Base-by-base conservation (phyloP, 805 yeast genomes). In the Sugiyamaella smithiae region DNA sequence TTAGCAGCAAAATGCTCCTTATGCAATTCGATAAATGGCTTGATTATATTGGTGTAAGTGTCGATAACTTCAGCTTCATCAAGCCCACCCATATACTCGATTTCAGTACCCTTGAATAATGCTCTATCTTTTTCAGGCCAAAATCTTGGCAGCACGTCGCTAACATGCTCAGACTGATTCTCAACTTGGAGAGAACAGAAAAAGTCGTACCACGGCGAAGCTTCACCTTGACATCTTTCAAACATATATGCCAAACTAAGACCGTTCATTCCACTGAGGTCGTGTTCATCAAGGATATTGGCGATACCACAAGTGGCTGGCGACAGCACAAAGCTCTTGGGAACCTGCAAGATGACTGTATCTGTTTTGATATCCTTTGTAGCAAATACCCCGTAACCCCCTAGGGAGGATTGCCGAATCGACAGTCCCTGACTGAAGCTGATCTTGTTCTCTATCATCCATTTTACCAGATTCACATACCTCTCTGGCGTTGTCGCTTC, bases 151-250 rank as follows among this genome's bases (percentile, higher is more conserved):
- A 95, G 90, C 16, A 8, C 19, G n/a, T 41, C 49, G 5, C 43
- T 19, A 17, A 41, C 49, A 31, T 45, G 44, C 7, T 31, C 32
- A n/a, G 36, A n/a, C n/a, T 43, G 51, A 7, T 37, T 43, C 7
- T 29, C 35, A 25, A 55, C 26, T n/a, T n/a, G n/a, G n/a, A n/a
- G n/a, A 16, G 84, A 72, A 23, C 70, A 65, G 40, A 90, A 69
- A 62, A 84, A 91, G 2, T 69, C 71, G 51, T 51, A 71, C 97
- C 97, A 91, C 4, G 96, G 97, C n/a, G 95, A 84, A 3, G 63
- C 57, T n/a, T 71, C 68, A 1, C 78, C 79, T 40, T 75, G 67
- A 2, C 78, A 67, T 47, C 72, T 65, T 62, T 91, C 98, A 60
- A 86, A 88, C 23, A 89, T 70, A 50, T 81, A 85, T 0, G 90